Evolutionary conservation across 129 eudicot species (phyloP), one percentile per base, ranked within the genome.

Genomic region (Kitagawia praeruptora): DNA sequence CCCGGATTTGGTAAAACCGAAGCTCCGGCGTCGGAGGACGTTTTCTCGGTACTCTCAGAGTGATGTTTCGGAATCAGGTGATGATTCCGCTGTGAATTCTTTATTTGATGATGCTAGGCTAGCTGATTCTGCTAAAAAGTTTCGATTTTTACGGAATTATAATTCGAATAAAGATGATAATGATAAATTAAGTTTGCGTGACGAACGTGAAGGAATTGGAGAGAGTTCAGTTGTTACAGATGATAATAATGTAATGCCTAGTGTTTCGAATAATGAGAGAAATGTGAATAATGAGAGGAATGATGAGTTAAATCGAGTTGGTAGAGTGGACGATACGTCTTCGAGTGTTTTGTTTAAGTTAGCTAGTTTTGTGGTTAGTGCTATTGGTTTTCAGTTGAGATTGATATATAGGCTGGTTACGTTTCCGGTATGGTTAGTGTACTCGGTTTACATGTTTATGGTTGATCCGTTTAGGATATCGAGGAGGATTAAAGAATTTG

Each of bases 1-100:
- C 70, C 27, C 39, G 23, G 77, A n/a, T 8, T 63, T 77, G n/a
- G 77, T 63, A 31, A 39, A 74, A 21, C 63, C 74, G 77, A 42
- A 56, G 67, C 89, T 89, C 78, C 97, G 96, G 13, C 97, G 86
- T 64, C 96, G 97, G 40, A 85, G 90, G 61, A 76, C 83, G 7
- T 34, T 27, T 12, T 76, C 91, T 3, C 77, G 75, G 0, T 58
- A 54, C 63, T 51, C 19, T 45, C 42, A 3, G 2, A 76, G 5
- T 3, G 66, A 48, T 8, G 47, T 3, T 3, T 27, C 49, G 27
- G 39, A 47, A 21, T 73, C 78, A 21, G 58, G 34, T 1, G 53
- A 2, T 6, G 78, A 64, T 37, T 47, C 87, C 23, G 56, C 82
- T 54, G 78, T 79, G n/a, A 75, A 77, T 79, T 70, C 27, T 28